Evolutionary conservation across 192 early-diverging fungal genomes (phyloP).

Genomic region (Linnemannia hyalina): DNA sequence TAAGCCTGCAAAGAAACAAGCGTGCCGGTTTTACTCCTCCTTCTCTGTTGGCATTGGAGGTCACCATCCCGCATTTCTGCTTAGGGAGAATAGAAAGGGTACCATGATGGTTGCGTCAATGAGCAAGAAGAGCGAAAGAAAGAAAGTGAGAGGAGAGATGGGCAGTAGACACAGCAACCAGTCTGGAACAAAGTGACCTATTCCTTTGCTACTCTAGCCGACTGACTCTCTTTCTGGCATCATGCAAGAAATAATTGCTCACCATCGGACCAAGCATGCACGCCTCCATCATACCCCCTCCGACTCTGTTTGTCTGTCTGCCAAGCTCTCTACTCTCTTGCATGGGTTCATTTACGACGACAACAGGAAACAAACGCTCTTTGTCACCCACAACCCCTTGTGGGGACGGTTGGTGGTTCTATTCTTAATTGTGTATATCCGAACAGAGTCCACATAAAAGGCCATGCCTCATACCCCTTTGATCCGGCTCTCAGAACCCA

Average conservation of each 20-base stretch:
- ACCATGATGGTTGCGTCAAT: background rate
- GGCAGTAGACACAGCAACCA: background rate
- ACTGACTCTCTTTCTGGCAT: background rate
- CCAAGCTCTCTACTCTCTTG: background rate
- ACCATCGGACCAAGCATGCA: background rate
- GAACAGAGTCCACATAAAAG: background rate
- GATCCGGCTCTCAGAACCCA: background rate
- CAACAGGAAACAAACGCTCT: background rate
- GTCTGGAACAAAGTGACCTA: background rate
- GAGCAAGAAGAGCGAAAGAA: background rate
- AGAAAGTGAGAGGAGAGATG: background rate
- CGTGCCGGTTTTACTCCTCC: too few species aligned
- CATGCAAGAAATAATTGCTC: conserved; percentile 4
- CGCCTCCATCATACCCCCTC: background rate
- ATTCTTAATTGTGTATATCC: background rate
- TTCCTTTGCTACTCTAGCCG: too few species aligned
- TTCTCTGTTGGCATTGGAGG: too few species aligned
- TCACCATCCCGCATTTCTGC: too few species aligned
- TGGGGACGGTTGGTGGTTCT: background rate
- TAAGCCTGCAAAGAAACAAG: too few species aligned
- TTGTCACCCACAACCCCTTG: background rate
- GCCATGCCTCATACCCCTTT: background rate
- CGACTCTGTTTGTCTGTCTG: background rate
- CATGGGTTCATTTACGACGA: background rate
- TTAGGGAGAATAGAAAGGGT: background rate